Conservation (phyloP, 139 green algal genomes). For the Coelastrella sp. region DNA sequence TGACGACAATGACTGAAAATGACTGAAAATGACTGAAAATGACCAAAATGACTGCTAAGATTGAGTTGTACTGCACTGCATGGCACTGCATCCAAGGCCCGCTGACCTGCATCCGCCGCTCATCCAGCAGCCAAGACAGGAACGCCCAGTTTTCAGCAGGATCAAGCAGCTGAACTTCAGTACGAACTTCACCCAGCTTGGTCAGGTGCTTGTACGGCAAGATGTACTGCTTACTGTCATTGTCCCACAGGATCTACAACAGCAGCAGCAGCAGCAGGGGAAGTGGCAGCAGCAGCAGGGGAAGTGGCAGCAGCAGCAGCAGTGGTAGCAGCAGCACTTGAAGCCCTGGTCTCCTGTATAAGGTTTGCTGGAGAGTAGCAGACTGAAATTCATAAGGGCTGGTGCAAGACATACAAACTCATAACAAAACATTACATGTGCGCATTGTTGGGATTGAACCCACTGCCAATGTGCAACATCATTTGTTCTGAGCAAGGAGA, state of each 20-base stretch:
- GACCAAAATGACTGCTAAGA: too few relatives aligned
- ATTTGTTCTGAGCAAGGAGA: too few relatives aligned
- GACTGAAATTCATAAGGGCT: background rate
- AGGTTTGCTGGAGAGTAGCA: background rate
- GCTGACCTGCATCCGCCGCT: conserved; percentile 18
- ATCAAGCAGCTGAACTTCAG: conserved; percentile 67
- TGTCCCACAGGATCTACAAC: conserved; percentile 59
- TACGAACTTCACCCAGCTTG: conserved; percentile 68
- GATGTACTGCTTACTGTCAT: conserved; percentile 57
- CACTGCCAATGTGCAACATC: too few relatives aligned
- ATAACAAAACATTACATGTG: too few relatives aligned
- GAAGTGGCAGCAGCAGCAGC: conserved; percentile 1
- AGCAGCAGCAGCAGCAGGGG: background rate
- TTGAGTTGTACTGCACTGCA: too few relatives aligned
- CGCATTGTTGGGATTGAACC: too few relatives aligned
- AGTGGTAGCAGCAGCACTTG: background rate
- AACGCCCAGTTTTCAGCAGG: conserved; percentile 65
- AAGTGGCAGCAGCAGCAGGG: conserved; percentile 1
- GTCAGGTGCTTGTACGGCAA: conserved; percentile 61
- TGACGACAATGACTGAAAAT: too few relatives aligned
- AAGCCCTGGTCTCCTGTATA: background rate
- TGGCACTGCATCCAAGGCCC: background rate
- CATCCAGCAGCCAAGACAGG: conserved; percentile 58
- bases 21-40: too few relatives aligned
- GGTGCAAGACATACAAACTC: too few relatives aligned